These are phyloP conservation scores for Chrysopogon serrulatus DNA, from an alignment of 176 grass and related monocot genomes.

Conservation along the genomic window DNA sequence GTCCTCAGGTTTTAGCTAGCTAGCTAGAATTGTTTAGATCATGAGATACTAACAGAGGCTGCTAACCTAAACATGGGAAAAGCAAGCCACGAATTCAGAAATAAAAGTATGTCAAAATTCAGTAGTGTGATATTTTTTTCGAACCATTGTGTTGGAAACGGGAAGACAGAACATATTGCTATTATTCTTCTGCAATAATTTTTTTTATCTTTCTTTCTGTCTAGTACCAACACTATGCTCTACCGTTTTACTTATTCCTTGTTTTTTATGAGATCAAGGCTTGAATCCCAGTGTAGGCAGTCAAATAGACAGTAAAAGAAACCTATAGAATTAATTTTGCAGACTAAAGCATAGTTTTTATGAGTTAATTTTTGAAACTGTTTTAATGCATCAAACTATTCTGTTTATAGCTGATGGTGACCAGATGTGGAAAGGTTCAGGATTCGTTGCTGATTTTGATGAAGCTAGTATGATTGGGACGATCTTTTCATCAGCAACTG, in stretches of 20 bases:
- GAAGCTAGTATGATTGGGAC: background rate
- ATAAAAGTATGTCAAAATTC: background rate
- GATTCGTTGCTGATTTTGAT: background rate
- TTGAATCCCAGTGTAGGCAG: background rate
- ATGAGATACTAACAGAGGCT: background rate
- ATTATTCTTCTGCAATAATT: background rate
- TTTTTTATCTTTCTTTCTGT: background rate
- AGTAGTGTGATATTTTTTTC: background rate
- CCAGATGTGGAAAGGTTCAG: background rate
- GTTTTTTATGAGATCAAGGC: background rate
- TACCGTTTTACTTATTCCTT: background rate
- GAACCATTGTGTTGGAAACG: background rate
- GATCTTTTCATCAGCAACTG: background rate
- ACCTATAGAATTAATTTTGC: background rate
- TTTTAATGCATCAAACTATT: background rate
- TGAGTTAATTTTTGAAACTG: background rate
- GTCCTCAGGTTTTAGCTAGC: background rate
- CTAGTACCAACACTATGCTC: background rate
- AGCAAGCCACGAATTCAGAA: background rate
- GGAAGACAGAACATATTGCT: background rate
- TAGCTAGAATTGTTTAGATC: background rate
- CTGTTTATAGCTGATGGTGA: background rate
- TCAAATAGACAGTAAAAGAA: background rate
- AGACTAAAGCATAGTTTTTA: background rate
- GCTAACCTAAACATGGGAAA: background rate